A percentile compares a stretch with the other conserved stretches of the same genome.
Evolutionary conservation across 768 basidiomycete genomes (phyloP).

Genomic region (Russula sp.): DNA sequence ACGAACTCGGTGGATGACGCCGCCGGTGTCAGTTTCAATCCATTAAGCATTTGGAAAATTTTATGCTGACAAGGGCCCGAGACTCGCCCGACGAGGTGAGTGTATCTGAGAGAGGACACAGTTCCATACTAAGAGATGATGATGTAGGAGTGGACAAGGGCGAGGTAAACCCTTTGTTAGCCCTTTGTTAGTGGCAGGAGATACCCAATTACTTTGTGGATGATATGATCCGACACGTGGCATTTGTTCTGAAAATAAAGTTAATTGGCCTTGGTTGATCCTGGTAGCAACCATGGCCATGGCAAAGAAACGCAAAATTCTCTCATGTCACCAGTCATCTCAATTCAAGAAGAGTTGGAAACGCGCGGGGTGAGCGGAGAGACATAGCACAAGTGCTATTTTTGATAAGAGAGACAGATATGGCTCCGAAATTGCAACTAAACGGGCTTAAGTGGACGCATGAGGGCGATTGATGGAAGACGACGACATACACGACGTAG

Average conservation of each 20-base stretch:
- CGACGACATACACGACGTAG: background rate
- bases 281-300: conserved; percentile 8
- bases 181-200: background rate
- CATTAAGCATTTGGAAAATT: background rate
- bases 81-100: background rate
- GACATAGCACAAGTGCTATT: conserved; percentile 35
- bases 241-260: conserved; percentile 1
- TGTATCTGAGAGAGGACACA: background rate
- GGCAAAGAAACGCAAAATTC: conserved; percentile 17
- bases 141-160: conserved; percentile 1
- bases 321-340: conserved; percentile 28
- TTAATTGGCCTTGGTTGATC: background rate
- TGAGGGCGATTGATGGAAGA: background rate
- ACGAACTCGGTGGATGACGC: background rate
- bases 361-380: conserved; percentile 25
- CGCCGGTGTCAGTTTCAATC: background rate
- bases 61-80: background rate
- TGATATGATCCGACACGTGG: background rate
- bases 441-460: background rate
- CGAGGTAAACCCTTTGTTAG: background rate
- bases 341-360: conserved; percentile 18
- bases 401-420: conserved; percentile 21
- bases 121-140: background rate
- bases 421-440: background rate
- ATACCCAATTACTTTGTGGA: background rate